Conservation (phyloP, 2,329 filamentous ascomycete genomes). For the Stachybotrys echinatus region DNA sequence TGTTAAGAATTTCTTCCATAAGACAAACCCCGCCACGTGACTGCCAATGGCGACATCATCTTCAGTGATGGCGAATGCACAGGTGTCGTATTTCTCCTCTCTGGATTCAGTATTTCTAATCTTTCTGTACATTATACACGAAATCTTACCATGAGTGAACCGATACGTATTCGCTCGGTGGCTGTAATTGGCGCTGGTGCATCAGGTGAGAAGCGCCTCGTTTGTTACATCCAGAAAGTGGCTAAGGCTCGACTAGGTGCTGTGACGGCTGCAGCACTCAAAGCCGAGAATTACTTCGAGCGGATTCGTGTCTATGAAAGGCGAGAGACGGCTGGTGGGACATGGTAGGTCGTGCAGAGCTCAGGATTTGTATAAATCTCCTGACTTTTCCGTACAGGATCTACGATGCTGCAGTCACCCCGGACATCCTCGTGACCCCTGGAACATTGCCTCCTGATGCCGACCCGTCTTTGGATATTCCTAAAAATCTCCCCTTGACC, state of each 20-base stretch:
- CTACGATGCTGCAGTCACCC: constrained; percentile 38
- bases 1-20: too few species aligned
- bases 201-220: constrained; percentile 21
- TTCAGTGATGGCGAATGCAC: too few species aligned
- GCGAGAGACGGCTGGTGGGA: constrained; percentile 36
- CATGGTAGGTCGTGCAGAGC: too few species aligned
- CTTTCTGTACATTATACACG: too few species aligned
- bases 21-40: too few species aligned
- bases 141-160: too few species aligned
- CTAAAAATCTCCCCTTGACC: constrained; percentile 31
- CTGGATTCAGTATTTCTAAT: too few species aligned
- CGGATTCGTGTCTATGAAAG: constrained; percentile 36
- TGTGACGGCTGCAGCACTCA: constrained; percentile 39
- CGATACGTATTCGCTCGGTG: constrained; percentile 35
- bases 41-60: too few species aligned
- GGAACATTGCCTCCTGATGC: constrained; percentile 37
- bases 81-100: too few species aligned
- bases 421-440: constrained; percentile 27
- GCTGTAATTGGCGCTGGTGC: constrained; percentile 39
- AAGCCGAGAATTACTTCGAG: constrained; percentile 38
- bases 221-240: not conserved
- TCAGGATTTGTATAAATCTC: too few species aligned
- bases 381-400: too few species aligned
- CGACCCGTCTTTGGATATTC: constrained; percentile 40
- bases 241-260: constrained; percentile 34